A percentile compares a stretch with the other conserved stretches of the same genome.
Evolutionary conservation across 2,329 filamentous ascomycete species (phyloP).

Genomic region (Diaporthe aspalathi): DNA sequence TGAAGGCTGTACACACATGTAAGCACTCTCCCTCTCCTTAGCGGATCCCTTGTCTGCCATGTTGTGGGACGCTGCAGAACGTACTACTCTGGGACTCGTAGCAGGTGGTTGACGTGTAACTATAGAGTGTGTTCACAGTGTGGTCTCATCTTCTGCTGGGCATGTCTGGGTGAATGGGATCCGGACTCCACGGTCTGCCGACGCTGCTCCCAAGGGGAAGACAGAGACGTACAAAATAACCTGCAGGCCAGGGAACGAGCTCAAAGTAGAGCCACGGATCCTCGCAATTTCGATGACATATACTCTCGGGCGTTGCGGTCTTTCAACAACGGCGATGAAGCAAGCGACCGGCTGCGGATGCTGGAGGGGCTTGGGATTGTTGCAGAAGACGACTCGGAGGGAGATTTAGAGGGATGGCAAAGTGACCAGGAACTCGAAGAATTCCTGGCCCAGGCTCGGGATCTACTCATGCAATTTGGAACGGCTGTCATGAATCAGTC

Average conservation of each 20-base stretch:
- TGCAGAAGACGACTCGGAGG: background rate
- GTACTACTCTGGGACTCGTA: too few species aligned
- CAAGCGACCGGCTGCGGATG: background rate
- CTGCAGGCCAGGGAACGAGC: too few species aligned
- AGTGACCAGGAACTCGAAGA: too few species aligned
- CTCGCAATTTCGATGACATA: background rate
- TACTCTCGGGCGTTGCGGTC: background rate
- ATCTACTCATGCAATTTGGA: too few species aligned
- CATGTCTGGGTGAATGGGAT: background rate
- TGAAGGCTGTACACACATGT: background rate
- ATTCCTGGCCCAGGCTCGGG: too few species aligned
- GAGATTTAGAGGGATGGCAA: too few species aligned
- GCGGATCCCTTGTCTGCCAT: too few species aligned
- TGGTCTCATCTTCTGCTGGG: background rate
- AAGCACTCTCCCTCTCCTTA: background rate
- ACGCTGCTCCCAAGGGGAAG: background rate
- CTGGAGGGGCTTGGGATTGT: background rate
- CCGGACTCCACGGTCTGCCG: background rate
- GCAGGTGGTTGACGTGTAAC: too few species aligned
- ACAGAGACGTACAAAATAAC: too few species aligned
- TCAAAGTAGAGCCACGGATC: background rate
- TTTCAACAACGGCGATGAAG: background rate
- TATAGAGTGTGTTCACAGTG: background rate
- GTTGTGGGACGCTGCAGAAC: too few species aligned
- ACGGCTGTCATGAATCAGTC: too few species aligned